Percentiles rank a stretch among this genome's conserved stretches.
These are phyloP conservation scores for Tricholoma sp. DNA, from an alignment of 768 basidiomycete species.

Conservation along the genomic window DNA sequence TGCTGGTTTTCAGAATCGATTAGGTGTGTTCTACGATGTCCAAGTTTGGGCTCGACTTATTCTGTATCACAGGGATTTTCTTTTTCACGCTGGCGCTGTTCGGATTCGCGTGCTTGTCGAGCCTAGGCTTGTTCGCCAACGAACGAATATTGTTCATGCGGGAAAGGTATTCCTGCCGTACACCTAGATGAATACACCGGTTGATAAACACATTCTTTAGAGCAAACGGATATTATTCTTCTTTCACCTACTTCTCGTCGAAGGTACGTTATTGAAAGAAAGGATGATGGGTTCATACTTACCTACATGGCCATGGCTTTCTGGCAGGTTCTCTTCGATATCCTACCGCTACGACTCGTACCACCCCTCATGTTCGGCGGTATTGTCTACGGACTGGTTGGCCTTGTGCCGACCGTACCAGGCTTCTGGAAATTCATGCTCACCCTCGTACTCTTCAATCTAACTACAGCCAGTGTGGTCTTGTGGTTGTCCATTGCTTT, in stretches of 20 bases:
- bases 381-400: constrained; percentile 92
- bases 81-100: constrained; percentile 97
- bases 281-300: neutral
- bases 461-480: constrained; percentile 91
- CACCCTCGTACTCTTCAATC: constrained; percentile 74
- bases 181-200: neutral
- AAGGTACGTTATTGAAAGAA: constrained; percentile 45
- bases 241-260: constrained; percentile 93
- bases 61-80: constrained; percentile 65
- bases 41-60: neutral
- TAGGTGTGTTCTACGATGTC: constrained; percentile 43
- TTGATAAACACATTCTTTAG: constrained; percentile 32
- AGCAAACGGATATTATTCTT: constrained; percentile 96
- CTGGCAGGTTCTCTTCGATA: constrained; percentile 85
- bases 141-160: constrained; percentile 97
- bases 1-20: constrained; percentile 92
- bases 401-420: constrained; percentile 84
- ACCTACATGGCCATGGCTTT: neutral
- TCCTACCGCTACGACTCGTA: constrained; percentile 88
- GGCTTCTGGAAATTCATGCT: constrained; percentile 99
- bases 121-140: constrained; percentile 89
- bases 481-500: constrained; percentile 88
- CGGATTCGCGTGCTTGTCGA: constrained; percentile 94
- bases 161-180: constrained; percentile 60
- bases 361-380: constrained; percentile 95